Conservation (phyloP, 768 basidiomycete genomes). For the Suillus hirtellus region DNA sequence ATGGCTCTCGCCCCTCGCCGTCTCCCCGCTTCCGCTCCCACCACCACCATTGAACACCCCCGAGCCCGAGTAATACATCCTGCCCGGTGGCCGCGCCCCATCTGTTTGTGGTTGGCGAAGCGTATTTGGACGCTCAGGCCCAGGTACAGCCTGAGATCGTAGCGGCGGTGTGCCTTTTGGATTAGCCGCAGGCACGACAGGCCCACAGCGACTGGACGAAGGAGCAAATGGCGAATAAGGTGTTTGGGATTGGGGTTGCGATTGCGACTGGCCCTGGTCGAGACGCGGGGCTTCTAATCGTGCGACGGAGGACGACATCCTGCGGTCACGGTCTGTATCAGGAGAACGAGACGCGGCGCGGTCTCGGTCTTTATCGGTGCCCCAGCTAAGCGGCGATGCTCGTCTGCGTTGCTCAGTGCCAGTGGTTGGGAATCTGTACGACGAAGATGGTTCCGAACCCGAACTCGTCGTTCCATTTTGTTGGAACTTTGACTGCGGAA, state of each 20-base stretch:
- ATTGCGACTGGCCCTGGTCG: neutral
- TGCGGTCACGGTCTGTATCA: conserved; percentile 45
- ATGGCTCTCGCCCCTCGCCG: conserved; percentile 25
- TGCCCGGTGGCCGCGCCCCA: conserved; percentile 17
- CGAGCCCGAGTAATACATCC: conserved; percentile 19
- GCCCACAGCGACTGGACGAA: conserved; percentile 19
- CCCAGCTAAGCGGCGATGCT: conserved; percentile 43
- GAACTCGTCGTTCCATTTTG: conserved; percentile 38
- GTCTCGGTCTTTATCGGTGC: conserved; percentile 35
- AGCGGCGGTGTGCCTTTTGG: conserved; percentile 23
- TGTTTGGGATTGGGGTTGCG: conserved; percentile 12
- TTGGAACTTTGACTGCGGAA: conserved; percentile 29
- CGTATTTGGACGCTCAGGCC: neutral
- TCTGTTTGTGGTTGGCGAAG: conserved; percentile 21
- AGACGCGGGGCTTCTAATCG: conserved; percentile 47
- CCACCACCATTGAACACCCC: conserved; percentile 20
- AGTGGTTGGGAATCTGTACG: conserved; percentile 52
- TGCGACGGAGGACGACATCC: conserved; percentile 49
- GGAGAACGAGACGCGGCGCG: conserved; percentile 40
- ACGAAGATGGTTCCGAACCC: conserved; percentile 33
- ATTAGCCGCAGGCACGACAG: conserved; percentile 15
- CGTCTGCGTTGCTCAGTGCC: conserved; percentile 31
- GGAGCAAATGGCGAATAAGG: conserved; percentile 20
- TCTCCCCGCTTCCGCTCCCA: conserved; percentile 15
- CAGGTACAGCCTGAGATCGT: conserved; percentile 18